A percentile compares a stretch with the other conserved stretches of the same genome.
Evolutionary conservation across 306 rosid species (phyloP).

Genomic region (Clitoria ternatea): DNA sequence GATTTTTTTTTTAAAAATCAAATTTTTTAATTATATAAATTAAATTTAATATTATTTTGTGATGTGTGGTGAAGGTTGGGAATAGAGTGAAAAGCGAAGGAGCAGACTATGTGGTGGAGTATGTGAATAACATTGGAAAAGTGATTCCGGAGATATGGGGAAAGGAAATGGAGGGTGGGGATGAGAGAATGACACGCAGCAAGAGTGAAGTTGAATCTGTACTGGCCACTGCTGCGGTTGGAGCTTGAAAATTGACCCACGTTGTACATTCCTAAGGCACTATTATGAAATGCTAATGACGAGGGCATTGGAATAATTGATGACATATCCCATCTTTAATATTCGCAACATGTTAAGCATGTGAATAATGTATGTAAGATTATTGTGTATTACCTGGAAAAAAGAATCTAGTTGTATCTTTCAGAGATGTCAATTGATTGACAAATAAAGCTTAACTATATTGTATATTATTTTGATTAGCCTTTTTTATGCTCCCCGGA

Average conservation of each 20-base stretch:
- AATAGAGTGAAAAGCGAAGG: conserved; percentile 43
- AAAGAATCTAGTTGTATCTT: not conserved
- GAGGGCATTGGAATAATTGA: not conserved
- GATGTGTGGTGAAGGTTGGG: conserved; percentile 55
- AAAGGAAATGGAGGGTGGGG: conserved; percentile 22
- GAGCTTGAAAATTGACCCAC: conserved; percentile 40
- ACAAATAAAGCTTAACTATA: not conserved
- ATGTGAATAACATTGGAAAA: conserved; percentile 39
- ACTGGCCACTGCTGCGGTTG: conserved; percentile 44
- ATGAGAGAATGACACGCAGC: conserved; percentile 32
- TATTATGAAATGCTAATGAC: not conserved
- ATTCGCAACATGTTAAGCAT: conserved; percentile 4
- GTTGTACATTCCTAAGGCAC: conserved; percentile 7
- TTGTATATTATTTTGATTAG: not conserved
- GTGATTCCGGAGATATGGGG: conserved; percentile 63
- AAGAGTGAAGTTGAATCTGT: conserved; percentile 57
- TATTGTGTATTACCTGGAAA: not conserved
- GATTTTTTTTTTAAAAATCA: too few relatives aligned
- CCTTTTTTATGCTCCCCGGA: not conserved
- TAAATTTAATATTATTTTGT: not conserved
- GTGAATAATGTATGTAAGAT: conserved; percentile 23
- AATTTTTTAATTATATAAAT: too few relatives aligned
- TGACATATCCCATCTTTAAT: not conserved
- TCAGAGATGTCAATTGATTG: not conserved
- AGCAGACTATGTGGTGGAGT: conserved; percentile 60